A percentile compares a stretch with the other conserved stretches of the same genome.
These are phyloP conservation scores for Acanthamoeba castellanii DNA, from an alignment of 208 protist species.

Conservation along the genomic window DNA sequence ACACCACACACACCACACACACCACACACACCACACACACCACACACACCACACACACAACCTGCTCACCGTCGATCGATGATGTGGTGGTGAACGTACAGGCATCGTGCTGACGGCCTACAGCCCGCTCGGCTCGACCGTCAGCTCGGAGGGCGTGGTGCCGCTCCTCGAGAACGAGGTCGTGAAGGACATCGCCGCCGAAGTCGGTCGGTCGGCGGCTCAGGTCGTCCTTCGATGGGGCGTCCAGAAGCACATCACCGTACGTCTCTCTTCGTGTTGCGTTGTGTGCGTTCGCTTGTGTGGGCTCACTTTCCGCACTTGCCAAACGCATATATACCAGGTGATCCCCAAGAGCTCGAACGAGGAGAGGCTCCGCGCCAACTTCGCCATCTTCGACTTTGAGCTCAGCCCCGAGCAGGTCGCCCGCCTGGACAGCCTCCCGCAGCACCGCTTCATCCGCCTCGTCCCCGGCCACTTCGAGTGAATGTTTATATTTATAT, in stretches of 20 bases:
- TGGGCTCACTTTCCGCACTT: background rate
- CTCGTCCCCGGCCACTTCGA: constrained; percentile 43
- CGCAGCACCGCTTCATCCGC: background rate
- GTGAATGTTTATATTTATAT: background rate
- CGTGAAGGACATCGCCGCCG: constrained; percentile 74
- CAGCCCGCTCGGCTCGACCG: constrained; percentile 76
- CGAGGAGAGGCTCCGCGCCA: constrained; percentile 91
- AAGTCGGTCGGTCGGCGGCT: constrained; percentile 64
- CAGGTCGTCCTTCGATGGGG: constrained; percentile 77
- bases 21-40: no score
- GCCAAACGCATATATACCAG: background rate
- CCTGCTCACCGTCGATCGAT: no score
- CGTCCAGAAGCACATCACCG: constrained; percentile 49
- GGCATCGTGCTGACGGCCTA: constrained; percentile 87
- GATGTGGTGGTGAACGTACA: constrained; percentile 29
- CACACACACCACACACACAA: no score
- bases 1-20: no score
- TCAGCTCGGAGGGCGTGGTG: background rate
- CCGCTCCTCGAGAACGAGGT: constrained; percentile 69
- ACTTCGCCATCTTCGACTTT: constrained; percentile 94
- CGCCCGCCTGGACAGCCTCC: constrained; percentile 81
- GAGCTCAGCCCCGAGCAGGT: constrained; percentile 90
- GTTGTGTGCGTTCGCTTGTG: background rate
- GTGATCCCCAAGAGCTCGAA: constrained; percentile 93
- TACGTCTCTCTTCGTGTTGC: background rate